These are phyloP conservation scores for Metschnikowia reukaufii DNA, from an alignment of 805 yeast species.

Conservation along the genomic window DNA sequence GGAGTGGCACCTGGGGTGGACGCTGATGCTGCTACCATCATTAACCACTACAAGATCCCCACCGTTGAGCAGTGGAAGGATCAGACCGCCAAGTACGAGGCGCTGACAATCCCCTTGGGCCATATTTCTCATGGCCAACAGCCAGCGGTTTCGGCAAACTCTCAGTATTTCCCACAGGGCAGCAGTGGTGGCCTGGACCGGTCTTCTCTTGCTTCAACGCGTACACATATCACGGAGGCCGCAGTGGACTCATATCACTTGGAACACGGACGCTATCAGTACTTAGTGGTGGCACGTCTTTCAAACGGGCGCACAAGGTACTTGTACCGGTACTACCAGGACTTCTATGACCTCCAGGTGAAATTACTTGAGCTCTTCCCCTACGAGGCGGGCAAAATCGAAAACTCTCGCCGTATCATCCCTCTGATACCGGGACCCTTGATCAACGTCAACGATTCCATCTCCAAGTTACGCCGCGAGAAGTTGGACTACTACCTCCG, in stretches of 20 bases:
- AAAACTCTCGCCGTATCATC: constrained; percentile 71
- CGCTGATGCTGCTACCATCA: constrained; percentile 50
- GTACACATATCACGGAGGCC: constrained; percentile 53
- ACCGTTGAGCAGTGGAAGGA: constrained; percentile 95
- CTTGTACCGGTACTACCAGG: constrained; percentile 89
- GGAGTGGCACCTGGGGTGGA: constrained; percentile 26
- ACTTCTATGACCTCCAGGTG: constrained; percentile 92
- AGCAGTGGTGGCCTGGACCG: constrained; percentile 26
- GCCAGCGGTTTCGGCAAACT: constrained; percentile 34
- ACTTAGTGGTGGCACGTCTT: constrained; percentile 65
- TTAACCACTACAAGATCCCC: constrained; percentile 72
- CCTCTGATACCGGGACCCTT: constrained; percentile 97
- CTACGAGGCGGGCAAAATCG: constrained; percentile 85
- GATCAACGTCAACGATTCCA: constrained; percentile 78
- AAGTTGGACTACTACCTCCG: constrained; percentile 54
- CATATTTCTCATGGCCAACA: constrained; percentile 30
- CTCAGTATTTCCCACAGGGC: constrained; percentile 38
- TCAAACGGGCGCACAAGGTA: constrained; percentile 68
- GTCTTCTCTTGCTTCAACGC: constrained; percentile 32
- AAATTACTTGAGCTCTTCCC: constrained; percentile 81
- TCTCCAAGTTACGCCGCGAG: constrained; percentile 53
- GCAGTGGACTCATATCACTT: constrained; percentile 76
- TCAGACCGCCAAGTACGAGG: constrained; percentile 87
- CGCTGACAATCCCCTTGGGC: constrained; percentile 77
- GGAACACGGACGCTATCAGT: constrained; percentile 89